Percentiles rank a stretch among this genome's conserved stretches.
Evolutionary conservation across 805 yeast species (phyloP).

Genomic region (Kuraishia capsulata): DNA sequence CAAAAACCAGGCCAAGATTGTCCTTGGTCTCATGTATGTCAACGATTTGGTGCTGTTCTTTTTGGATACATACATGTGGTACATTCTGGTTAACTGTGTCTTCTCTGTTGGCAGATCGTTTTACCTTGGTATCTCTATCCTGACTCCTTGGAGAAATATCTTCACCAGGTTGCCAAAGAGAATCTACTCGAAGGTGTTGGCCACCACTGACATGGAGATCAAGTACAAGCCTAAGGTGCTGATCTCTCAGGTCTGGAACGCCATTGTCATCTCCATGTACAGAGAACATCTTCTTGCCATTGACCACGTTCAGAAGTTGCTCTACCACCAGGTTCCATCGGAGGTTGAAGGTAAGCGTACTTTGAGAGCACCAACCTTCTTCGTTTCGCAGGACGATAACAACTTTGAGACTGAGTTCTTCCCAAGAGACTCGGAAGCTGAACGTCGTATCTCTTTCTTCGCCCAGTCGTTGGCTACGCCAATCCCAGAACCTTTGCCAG

Average conservation of each 20-base stretch:
- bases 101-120: slow-evolving; percentile 97
- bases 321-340: slow-evolving; percentile 97
- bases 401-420: slow-evolving; percentile 93
- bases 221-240: slow-evolving; percentile 97
- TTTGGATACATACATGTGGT: slow-evolving; percentile 99
- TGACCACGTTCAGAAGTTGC: slow-evolving; percentile 95
- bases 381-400: slow-evolving; percentile 94
- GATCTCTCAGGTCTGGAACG: slow-evolving; percentile 98
- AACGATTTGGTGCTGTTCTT: slow-evolving; percentile 94
- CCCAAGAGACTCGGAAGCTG: slow-evolving; percentile 97
- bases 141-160: slow-evolving; percentile 99
- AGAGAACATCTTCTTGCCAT: slow-evolving; percentile 97
- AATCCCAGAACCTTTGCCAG: slow-evolving; percentile 97
- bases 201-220: slow-evolving; percentile 98
- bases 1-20: slow-evolving; percentile 78
- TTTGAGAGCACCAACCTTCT: slow-evolving; percentile 97
- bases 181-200: slow-evolving; percentile 94
- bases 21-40: slow-evolving; percentile 84
- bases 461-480: slow-evolving; percentile 99
- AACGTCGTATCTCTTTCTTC: slow-evolving; percentile 98
- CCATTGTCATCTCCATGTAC: slow-evolving; percentile 98
- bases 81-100: slow-evolving; percentile 87
- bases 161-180: slow-evolving; percentile 98
- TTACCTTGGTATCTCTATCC: slow-evolving; percentile 96
- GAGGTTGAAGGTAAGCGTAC: slow-evolving; percentile 98